Percentiles rank a stretch among this genome's conserved stretches.
Evolutionary conservation across 176 grass and related monocot genomes (phyloP).

Genomic region (Chloris gayana): DNA sequence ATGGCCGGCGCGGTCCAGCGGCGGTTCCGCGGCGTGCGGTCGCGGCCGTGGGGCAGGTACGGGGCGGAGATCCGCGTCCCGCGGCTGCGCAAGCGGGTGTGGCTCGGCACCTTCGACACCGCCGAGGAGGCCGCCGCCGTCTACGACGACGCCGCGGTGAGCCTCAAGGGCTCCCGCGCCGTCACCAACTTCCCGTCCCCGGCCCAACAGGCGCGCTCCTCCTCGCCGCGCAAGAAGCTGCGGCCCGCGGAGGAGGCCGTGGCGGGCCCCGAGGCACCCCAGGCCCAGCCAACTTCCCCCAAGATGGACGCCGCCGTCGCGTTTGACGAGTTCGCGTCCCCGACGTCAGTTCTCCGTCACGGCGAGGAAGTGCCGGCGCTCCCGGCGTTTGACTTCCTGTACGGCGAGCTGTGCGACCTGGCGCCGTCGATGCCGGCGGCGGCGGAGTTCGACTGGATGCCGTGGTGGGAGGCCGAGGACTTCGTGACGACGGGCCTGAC

Average conservation of each 20-base stretch:
- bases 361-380: constrained; percentile 20
- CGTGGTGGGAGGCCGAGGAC: constrained; percentile 49
- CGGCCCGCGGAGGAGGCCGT: not conserved
- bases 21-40: constrained; percentile 58
- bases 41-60: constrained; percentile 63
- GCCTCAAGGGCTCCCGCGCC: constrained; percentile 51
- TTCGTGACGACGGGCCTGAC: constrained; percentile 41
- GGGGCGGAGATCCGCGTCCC: constrained; percentile 78
- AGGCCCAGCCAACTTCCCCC: too few relatives aligned
- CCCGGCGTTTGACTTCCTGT: constrained; percentile 51
- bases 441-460: constrained; percentile 55
- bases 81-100: constrained; percentile 58
- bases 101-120: constrained; percentile 96
- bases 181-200: constrained; percentile 46
- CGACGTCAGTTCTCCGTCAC: constrained; percentile 43
- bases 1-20: constrained; percentile 5
- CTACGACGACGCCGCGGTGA: constrained; percentile 63
- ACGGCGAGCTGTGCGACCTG: constrained; percentile 40
- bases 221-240: not conserved
- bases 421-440: constrained; percentile 12
- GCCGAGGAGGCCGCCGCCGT: constrained; percentile 80
- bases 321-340: constrained; percentile 50
- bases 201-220: not conserved
- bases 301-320: not conserved
- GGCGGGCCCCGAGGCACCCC: too few relatives aligned